phyloP scores from a whole-genome alignment of 768 basidiomycete species.

The Tulasnella sp. region DNA sequence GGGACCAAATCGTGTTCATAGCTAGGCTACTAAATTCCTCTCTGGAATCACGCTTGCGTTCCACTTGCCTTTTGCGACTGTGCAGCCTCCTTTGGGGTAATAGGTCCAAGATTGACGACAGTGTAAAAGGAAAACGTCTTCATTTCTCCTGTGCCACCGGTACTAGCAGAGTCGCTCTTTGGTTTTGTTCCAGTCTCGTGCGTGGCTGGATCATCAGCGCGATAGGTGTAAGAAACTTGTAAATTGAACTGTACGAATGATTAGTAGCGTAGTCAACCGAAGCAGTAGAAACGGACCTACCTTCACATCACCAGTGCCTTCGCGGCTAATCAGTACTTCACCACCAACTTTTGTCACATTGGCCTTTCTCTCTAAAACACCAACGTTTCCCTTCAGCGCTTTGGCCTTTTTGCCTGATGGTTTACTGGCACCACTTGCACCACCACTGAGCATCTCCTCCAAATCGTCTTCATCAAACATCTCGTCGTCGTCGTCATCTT shows the following conservation, averaged over 20 bases:
- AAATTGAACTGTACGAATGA: conserved; percentile 62
- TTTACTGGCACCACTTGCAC: conserved; percentile 36
- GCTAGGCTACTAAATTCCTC: too few relatives aligned
- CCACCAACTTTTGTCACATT: conserved; percentile 83
- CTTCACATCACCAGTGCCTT: conserved; percentile 64
- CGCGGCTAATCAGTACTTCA: conserved; percentile 73
- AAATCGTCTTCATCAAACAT: conserved; percentile 47
- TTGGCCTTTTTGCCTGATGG: conserved; percentile 29
- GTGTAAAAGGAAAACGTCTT: conserved; percentile 88
- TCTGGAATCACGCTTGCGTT: too few relatives aligned
- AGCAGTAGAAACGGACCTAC: conserved; percentile 36
- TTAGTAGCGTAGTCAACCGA: neutral
- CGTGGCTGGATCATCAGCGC: conserved; percentile 59
- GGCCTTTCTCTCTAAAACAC: conserved; percentile 76
- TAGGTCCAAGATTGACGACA: conserved; percentile 62
- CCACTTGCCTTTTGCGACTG: too few relatives aligned
- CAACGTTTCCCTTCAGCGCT: conserved; percentile 32
- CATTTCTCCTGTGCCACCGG: conserved; percentile 33
- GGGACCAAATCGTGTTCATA: too few relatives aligned
- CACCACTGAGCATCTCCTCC: conserved; percentile 24
- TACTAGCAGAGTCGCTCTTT: neutral
- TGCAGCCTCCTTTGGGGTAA: conserved; percentile 52
- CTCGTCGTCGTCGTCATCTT: conserved; percentile 64
- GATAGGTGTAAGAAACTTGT: conserved; percentile 87
- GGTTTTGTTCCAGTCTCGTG: conserved; percentile 12